A percentile compares a stretch with the other conserved stretches of the same genome.
phyloP scores from a whole-genome alignment of 495 filamentous ascomycete species.

The Annulohypoxylon nitens region DNA sequence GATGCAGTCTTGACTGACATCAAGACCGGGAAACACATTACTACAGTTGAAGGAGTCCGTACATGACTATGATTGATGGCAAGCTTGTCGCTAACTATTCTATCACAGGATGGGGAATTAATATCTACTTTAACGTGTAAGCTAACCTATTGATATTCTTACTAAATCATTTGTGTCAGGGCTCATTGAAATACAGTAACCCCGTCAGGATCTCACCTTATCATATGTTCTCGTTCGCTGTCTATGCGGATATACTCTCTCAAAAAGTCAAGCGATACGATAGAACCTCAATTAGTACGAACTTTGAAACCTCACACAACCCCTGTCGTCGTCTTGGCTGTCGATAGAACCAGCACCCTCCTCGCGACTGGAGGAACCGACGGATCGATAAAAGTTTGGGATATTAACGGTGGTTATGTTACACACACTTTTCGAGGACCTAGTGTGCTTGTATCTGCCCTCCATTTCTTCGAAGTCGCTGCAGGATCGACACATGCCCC shows the following conservation, averaged over 20 bases:
- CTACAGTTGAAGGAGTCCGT: constrained; percentile 89
- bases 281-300: constrained; percentile 77
- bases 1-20: constrained; percentile 90
- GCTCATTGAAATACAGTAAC: constrained; percentile 71
- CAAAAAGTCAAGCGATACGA: constrained; percentile 62
- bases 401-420: constrained; percentile 88
- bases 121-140: constrained; percentile 87
- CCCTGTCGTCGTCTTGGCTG: constrained; percentile 84
- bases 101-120: constrained; percentile 84
- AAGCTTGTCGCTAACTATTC: constrained; percentile 6
- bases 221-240: constrained; percentile 91
- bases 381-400: constrained; percentile 95
- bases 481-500: constrained; percentile 52
- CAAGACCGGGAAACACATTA: constrained; percentile 82
- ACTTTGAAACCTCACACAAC: constrained; percentile 91
- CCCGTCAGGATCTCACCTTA: constrained; percentile 85
- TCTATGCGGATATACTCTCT: constrained; percentile 93
- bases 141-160: constrained; percentile 38
- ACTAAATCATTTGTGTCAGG: background rate
- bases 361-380: constrained; percentile 93
- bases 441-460: constrained; percentile 87
- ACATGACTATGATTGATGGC: background rate
- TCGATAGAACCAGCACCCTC: constrained; percentile 88
- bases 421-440: constrained; percentile 97
- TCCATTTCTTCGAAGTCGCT: constrained; percentile 88